Percentiles rank a stretch among this genome's conserved stretches.
These are phyloP conservation scores for Rhizophlyctis rosea DNA, from an alignment of 192 early-diverging fungal species.

Conservation along the genomic window DNA sequence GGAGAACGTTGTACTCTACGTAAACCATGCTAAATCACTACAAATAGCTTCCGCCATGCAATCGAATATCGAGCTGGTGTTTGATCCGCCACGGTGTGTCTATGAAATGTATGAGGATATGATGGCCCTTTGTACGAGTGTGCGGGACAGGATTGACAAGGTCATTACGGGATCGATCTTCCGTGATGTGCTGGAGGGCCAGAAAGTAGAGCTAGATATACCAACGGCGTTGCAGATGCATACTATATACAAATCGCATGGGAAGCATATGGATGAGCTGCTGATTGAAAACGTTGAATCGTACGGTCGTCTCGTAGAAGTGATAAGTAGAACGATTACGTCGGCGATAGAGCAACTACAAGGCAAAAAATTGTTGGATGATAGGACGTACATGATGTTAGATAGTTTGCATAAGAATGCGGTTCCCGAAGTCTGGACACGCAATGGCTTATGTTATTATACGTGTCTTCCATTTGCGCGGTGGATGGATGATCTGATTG, in stretches of 20 bases:
- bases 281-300: neutral
- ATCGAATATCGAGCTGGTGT: neutral
- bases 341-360: neutral
- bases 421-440: neutral
- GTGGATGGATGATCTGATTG: constrained; percentile 20
- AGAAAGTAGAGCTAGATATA: neutral
- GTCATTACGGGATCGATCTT: neutral
- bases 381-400: neutral
- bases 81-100: neutral
- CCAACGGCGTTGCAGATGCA: neutral
- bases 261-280: neutral
- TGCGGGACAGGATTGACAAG: neutral
- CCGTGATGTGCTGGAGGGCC: too few relatives aligned
- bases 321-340: neutral
- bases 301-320: neutral
- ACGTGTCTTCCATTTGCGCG: neutral
- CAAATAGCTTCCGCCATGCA: neutral
- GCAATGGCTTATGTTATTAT: neutral
- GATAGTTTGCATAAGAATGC: neutral
- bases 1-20: neutral
- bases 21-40: neutral
- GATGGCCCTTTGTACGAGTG: neutral
- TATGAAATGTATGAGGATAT: neutral
- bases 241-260: neutral
- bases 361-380: neutral